Base-by-base conservation (phyloP, 2,329 filamentous ascomycete genomes). In the Kalaharituber pfeilii region DNA sequence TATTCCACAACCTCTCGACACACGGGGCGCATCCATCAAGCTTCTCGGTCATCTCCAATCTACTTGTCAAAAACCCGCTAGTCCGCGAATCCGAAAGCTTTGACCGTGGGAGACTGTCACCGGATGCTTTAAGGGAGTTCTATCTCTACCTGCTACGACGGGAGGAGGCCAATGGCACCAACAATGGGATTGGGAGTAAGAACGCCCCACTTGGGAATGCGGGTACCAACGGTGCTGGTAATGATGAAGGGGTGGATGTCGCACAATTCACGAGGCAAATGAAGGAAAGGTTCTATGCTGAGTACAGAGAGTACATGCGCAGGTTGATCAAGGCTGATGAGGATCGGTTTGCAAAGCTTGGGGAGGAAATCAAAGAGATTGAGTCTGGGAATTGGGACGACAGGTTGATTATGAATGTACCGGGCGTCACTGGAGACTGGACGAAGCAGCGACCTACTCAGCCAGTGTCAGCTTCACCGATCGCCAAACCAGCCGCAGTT, bases 111-210 rank as follows among this genome's bases (percentile, higher is more conserved):
- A 79, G 88, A 58, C 71, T 96, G 66, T 82, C 74, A 49, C 79
- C 87, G 6, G 84, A 88, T 68, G 78, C 86, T 44, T 72, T 96
- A 61, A 80, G 84, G 68, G 77, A 82, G 65, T 75, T 91, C 52
- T 95, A 93, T 67, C 71, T 87, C 61, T 75, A 78, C 55, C 71
- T 94, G 56, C 69, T 95, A 66, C 78, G 78, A 61, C 83, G 93
- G 61, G 86, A 91, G 67, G 76, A 82, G 58, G 67, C 68, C 20
- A 73, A 71, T 60, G 60, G 50, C 62, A 68, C 62, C 50, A 66
- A 60, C 62, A 64, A 52, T 60, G 64, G 63, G 18, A 56, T 63
- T 53, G 54, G 62, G 24, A 54, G 62, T 25, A 66, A 68, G 22
- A 60, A 54, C 27, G 53, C 42, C 60, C 28, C 62, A 61, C 39